A percentile compares a stretch with the other conserved stretches of the same genome.
These are phyloP conservation scores for Dionaea muscipula DNA, from an alignment of 179 eudicot species.

Conservation along the genomic window DNA sequence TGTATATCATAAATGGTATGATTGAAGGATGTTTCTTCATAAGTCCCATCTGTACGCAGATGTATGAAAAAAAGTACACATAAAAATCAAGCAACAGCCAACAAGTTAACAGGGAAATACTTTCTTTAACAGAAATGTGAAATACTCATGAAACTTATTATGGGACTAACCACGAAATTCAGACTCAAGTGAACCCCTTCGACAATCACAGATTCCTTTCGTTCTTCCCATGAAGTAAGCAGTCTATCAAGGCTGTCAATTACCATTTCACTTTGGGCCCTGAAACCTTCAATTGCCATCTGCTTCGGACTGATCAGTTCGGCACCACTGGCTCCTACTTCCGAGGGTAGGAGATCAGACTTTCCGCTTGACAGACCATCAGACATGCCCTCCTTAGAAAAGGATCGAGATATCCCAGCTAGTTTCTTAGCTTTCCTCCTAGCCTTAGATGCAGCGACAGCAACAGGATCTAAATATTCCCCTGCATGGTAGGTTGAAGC, in stretches of 20 bases:
- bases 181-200: slow-evolving; percentile 98
- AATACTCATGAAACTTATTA: neutral
- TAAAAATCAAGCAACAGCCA: neutral
- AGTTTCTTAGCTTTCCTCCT: slow-evolving; percentile 65
- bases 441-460: slow-evolving; percentile 80
- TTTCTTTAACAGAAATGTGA: neutral
- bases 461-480: slow-evolving; percentile 69
- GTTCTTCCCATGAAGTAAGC: slow-evolving; percentile 87
- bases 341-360: slow-evolving; percentile 25
- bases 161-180: slow-evolving; percentile 67
- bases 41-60: slow-evolving; percentile 93
- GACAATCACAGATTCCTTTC: slow-evolving; percentile 83
- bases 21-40: slow-evolving; percentile 97
- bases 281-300: slow-evolving; percentile 89
- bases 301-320: slow-evolving; percentile 66
- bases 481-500: slow-evolving; percentile 98
- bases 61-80: too few relatives aligned
- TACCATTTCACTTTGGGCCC: slow-evolving; percentile 99
- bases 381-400: slow-evolving; percentile 27
- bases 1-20: slow-evolving; percentile 89
- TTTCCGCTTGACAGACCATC: slow-evolving; percentile 27
- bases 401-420: slow-evolving; percentile 28
- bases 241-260: slow-evolving; percentile 89
- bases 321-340: slow-evolving; percentile 23
- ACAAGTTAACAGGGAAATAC: slow-evolving; percentile 2